Percentiles rank a stretch among this genome's conserved stretches.
Conservation (phyloP, 176 grass and related monocot genomes). For the Echinochloa phyllopogon region DNA sequence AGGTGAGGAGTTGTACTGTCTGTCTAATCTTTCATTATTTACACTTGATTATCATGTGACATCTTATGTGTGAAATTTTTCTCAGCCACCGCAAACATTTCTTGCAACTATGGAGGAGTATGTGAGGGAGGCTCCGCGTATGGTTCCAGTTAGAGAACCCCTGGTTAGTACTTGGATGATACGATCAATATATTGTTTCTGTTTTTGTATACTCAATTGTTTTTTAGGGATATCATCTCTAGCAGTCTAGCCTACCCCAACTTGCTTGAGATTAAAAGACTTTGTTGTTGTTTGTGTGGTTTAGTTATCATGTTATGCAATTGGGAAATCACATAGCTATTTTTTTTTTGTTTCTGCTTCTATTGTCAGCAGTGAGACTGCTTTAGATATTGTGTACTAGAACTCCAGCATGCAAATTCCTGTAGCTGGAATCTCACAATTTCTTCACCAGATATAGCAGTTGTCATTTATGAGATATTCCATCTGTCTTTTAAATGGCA, state of each 20-base stretch:
- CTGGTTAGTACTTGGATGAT: constrained; percentile 65
- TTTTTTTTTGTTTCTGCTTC: constrained; percentile 9
- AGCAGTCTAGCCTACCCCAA: background rate
- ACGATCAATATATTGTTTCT: background rate
- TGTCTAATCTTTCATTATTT: constrained; percentile 19
- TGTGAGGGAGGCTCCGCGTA: constrained; percentile 89
- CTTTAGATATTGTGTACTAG: background rate
- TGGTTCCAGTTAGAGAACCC: constrained; percentile 84
- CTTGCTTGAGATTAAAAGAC: background rate
- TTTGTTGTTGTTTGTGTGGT: background rate
- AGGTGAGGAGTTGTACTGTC: constrained; percentile 55
- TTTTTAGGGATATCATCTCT: background rate
- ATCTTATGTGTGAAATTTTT: constrained; percentile 47
- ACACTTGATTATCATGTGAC: background rate
- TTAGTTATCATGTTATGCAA: background rate
- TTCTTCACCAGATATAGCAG: background rate
- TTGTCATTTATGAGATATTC: background rate
- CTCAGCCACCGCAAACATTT: constrained; percentile 98
- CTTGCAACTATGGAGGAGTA: constrained; percentile 98
- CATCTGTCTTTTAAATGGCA: background rate
- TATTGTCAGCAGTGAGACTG: background rate
- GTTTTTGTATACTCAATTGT: background rate
- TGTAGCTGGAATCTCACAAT: background rate
- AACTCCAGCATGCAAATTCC: background rate
- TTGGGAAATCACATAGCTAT: background rate